Evolutionary conservation across 2,329 filamentous ascomycete species (phyloP).

Genomic region (Fusarium sp.): DNA sequence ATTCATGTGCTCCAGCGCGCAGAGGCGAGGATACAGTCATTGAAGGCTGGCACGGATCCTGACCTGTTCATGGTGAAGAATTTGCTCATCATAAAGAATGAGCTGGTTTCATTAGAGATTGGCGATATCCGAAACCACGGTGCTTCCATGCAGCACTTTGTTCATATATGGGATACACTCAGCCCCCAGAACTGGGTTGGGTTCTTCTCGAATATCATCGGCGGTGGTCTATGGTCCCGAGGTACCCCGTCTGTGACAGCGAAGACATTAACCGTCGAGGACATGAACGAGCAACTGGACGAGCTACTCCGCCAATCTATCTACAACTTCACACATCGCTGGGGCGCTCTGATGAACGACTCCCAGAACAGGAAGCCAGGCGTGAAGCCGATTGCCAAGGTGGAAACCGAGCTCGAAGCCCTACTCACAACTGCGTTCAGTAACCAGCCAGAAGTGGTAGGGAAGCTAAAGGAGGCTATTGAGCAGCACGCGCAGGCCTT

Average conservation of each 20-base stretch:
- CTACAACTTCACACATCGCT: slow-evolving; percentile 72
- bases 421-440: slow-evolving; percentile 70
- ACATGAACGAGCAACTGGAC: slow-evolving; percentile 75
- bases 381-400: slow-evolving; percentile 64
- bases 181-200: slow-evolving; percentile 70
- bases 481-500: slow-evolving; percentile 68
- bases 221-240: slow-evolving; percentile 65
- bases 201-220: slow-evolving; percentile 70
- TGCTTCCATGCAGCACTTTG: slow-evolving; percentile 69
- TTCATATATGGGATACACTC: slow-evolving; percentile 74
- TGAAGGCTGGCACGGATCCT: slow-evolving; percentile 73
- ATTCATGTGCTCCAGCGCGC: slow-evolving; percentile 85
- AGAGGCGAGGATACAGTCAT: slow-evolving; percentile 76
- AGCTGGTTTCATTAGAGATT: slow-evolving; percentile 96
- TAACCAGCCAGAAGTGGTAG: slow-evolving; percentile 69
- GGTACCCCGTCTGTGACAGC: slow-evolving; percentile 54
- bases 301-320: slow-evolving; percentile 73
- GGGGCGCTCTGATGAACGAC: slow-evolving; percentile 66
- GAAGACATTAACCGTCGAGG: slow-evolving; percentile 62
- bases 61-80: slow-evolving; percentile 96
- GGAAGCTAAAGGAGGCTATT: slow-evolving; percentile 72
- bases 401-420: slow-evolving; percentile 69
- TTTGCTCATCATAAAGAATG: slow-evolving; percentile 93
- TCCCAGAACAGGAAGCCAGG: slow-evolving; percentile 62
- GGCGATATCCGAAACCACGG: slow-evolving; percentile 71